phyloP scores from a whole-genome alignment of 176 grass and related monocot species.

The Raddia guianensis region DNA sequence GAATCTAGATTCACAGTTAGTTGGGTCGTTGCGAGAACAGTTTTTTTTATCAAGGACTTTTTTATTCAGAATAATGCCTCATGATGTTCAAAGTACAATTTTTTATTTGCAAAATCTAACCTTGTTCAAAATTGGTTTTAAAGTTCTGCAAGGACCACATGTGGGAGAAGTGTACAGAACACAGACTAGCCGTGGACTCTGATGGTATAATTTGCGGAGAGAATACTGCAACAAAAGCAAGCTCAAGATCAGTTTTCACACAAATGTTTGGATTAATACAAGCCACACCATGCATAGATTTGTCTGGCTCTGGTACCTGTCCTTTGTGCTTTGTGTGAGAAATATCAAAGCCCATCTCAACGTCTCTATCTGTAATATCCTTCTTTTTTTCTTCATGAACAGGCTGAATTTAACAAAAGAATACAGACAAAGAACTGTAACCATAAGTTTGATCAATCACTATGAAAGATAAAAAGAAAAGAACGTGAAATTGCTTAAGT shows the following conservation, averaged over 20 bases:
- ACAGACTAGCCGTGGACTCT: conserved; percentile 83
- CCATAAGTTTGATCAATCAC: conserved; percentile 14
- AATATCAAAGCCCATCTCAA: conserved; percentile 91
- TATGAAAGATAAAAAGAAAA: background rate
- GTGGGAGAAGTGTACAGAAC: conserved; percentile 96
- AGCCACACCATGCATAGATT: background rate
- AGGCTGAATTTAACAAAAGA: conserved; percentile 56
- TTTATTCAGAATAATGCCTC: conserved; percentile 3
- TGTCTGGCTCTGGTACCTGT: conserved; percentile 62
- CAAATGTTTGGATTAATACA: conserved; percentile 27
- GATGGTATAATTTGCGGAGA: conserved; percentile 94
- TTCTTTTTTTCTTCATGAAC: conserved; percentile 75
- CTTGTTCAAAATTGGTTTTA: conserved; percentile 98
- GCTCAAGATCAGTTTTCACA: conserved; percentile 40
- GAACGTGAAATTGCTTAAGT: background rate
- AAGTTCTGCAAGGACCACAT: conserved; percentile 97
- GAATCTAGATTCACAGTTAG: conserved; percentile 6
- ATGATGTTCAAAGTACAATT: conserved; percentile 3
- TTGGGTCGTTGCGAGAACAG: background rate
- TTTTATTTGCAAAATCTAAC: conserved; percentile 49
- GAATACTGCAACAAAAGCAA: conserved; percentile 71
- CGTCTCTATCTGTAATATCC: conserved; percentile 77
- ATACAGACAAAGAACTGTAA: conserved; percentile 31
- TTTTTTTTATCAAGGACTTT: background rate
- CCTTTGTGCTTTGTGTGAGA: conserved; percentile 81